These are phyloP conservation scores for Trichosanthes truncata DNA, from an alignment of 306 rosid species.

Conservation along the genomic window DNA sequence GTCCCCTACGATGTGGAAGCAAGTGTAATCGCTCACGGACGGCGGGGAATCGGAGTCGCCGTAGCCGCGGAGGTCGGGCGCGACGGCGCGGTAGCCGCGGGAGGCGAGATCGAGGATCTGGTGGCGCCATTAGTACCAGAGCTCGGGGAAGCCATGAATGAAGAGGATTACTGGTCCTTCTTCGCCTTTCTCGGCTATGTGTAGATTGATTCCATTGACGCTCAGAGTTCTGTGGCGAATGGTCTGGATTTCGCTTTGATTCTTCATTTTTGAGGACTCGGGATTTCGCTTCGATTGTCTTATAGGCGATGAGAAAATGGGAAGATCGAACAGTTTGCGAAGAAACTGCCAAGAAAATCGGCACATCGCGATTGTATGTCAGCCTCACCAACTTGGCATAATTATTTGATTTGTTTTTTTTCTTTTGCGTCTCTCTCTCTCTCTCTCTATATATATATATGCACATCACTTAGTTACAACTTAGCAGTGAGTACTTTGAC, in stretches of 20 bases:
- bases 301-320: background rate
- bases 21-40: constrained; percentile 28
- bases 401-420: no score
- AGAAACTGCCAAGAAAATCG: background rate
- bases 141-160: constrained; percentile 82
- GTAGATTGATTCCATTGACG: constrained; percentile 70
- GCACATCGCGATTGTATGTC: background rate
- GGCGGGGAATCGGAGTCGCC: constrained; percentile 55
- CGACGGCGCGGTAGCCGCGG: constrained; percentile 55
- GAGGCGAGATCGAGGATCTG: constrained; percentile 58
- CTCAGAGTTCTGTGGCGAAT: constrained; percentile 37
- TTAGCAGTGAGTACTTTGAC: no score
- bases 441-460: no score
- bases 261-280: background rate
- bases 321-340: background rate
- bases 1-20: constrained; percentile 53
- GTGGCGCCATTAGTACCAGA: constrained; percentile 80
- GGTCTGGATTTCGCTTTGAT: constrained; percentile 24
- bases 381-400: background rate
- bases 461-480: no score
- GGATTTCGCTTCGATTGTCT: background rate
- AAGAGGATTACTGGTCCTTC: constrained; percentile 55
- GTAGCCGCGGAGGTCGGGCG: constrained; percentile 72
- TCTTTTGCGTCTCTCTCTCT: no score
- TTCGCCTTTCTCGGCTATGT: constrained; percentile 58